Base-by-base conservation (phyloP, 495 filamentous ascomycete species). In the Hyaloscypha bicolor region DNA sequence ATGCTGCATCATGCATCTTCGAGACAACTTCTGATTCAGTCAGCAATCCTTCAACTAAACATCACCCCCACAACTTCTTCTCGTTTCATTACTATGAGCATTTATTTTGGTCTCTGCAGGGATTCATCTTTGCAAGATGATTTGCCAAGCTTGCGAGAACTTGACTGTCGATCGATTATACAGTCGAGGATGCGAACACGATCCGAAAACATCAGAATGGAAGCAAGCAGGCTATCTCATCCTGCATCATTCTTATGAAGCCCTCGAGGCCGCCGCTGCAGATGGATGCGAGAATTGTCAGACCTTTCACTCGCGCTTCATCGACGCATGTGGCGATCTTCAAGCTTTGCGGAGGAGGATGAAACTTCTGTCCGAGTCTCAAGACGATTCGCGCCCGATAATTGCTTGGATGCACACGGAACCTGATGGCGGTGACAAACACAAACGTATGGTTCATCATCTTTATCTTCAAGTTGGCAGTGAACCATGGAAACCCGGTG, bases 381-480 rank as follows among this genome's bases (percentile, higher is more conserved):
- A 37, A 1, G 35, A 37, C 12, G 1, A 8, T 6, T 22, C 31
- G 16, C 12, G 8, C 37, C 57, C 57, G 14, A 31, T 60, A 11
- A 60, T 60, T 19, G 57, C 57, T 30, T 60, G 19, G 33, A 6
- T 60, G 31, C 14, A 60, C 33, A 60, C 31, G 33, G 35, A 25
- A 30, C 33, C 35, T 37, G 12, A 37, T 1, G 12, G 33, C 4
- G 33, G 29, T 25, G 16, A 6, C 2, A 37, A 35, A 6, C 29
- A 4, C 4, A 60, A 60, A n/a, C 12, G 57, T 14, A 25, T 31
- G 37, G 9, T 60, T 39, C 14, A 25, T 6, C 11, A 37, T 1
- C 57, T 60, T 14, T 19, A 60, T 39, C 31, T 60, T 39, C 57
- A 60, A 39, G 16, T 60, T 12, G 57, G 57, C 12, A 60, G 29